Percentiles rank a stretch among this genome's conserved stretches.
Conservation (phyloP, 192 early-diverging fungal genomes). For the Coemansia sp. region DNA sequence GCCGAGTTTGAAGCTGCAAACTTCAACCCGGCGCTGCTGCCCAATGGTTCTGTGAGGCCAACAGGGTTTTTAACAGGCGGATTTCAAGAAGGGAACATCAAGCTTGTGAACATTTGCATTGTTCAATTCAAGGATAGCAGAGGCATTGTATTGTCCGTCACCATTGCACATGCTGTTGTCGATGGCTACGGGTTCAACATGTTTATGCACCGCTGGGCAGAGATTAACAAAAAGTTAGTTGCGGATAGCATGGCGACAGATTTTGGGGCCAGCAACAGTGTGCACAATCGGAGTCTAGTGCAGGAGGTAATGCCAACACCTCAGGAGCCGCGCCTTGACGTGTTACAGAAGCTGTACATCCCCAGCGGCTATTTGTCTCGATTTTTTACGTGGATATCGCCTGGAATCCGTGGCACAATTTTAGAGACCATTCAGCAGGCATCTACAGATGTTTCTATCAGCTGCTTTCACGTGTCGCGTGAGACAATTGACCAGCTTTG, state of each 20-base stretch:
- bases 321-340: background rate
- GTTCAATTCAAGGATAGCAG: conserved; percentile 12
- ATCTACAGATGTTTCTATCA: background rate
- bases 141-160: conserved; percentile 14
- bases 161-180: conserved; percentile 6
- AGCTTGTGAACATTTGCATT: conserved; percentile 9
- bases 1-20: background rate
- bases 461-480: no score
- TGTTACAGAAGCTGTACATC: conserved; percentile 1
- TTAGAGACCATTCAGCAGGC: background rate
- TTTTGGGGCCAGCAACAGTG: background rate
- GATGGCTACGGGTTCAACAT: conserved; percentile 15
- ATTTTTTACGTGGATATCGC: conserved; percentile 11
- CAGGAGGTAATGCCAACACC: background rate
- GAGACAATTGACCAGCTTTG: background rate
- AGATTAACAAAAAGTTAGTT: background rate
- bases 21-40: background rate
- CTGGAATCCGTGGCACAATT: conserved; percentile 6
- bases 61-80: background rate
- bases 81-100: background rate
- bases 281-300: background rate
- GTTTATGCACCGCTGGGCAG: conserved; percentile 24
- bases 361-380: background rate
- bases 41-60: background rate
- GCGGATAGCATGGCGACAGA: background rate